Base-by-base conservation (phyloP, 306 rosid genomes). In the Vigna trinervia region DNA sequence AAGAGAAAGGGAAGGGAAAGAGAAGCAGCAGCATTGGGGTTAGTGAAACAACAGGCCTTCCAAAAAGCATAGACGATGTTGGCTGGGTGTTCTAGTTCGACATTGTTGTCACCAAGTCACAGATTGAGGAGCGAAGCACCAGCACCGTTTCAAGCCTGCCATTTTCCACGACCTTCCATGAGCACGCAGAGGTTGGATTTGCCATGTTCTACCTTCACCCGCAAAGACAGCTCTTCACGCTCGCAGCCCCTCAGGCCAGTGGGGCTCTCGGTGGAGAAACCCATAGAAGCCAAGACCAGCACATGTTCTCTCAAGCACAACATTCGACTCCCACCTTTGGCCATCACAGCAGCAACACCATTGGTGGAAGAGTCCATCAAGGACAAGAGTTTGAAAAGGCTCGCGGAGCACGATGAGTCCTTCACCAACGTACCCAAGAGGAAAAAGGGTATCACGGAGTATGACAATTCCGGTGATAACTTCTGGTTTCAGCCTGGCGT, bases 41-140 rank as follows among this genome's bases (percentile, higher is more conserved):
- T 89, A 89, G 92, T 66, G 91, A 84, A 50, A 23, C 53, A 48
- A 71, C 69, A 59, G 77, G 69, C 34, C 73, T 38, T 36, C 43
- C 41, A 48, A 75, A 69, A 81, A 65, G 64, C 69, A 17, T 85
- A 95, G 90, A 93, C 88, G 82, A 96, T 96, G 99, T 96, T 96
- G 99, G 99, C 99, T 76, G 98, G 99, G 93, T 96, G 98, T 79
- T 96, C 99, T 85, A 91, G 99, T 86, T 89, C 98, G 71, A 84
- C 98, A 88, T 86, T 96, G 94, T 87, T 91, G 89, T 96, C 98
- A 81, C 99, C 99, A 20, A 93, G 97, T 85, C 97, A 96, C 81
- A 93, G 97, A 89, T 87, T 96, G 88, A 96, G 97, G 87, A 96
- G 90, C 79, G 99, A 96, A 95, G 88, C 89, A 72, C 58, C 85